Base-by-base conservation (phyloP, 1,284 basidiomycete genomes). In the Sporisorium exsertum region DNA sequence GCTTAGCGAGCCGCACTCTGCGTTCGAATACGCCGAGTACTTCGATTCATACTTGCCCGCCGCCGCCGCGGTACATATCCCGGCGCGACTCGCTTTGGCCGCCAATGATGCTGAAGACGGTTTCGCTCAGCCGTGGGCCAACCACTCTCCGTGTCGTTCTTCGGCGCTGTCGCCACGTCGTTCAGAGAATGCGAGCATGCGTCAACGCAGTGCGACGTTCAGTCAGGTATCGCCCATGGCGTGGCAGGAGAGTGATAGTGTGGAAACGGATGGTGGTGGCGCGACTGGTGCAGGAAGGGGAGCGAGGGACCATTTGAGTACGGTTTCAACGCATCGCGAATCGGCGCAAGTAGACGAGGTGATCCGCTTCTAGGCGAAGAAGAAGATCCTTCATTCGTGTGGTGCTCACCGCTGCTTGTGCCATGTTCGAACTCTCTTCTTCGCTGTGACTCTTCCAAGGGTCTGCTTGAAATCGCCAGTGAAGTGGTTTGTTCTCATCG, bases 11-110 rank as follows among this genome's bases (percentile, higher is more conserved):
- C 45, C 63, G 0, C 63, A 72, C 24, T 52, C 59, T 2, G 69
- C 69, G 1, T 72, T 72, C 40, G 69, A 72, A n/a, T 66, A 72
- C 43, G 56, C 59, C 22, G 68, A 65, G n/a, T 65, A 50, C 51
- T 65, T 58, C 45, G 63, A 58, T 1, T 45, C 43, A 35, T 65
- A 63, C 16, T 15, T 58, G 18, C 45, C 58, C 15, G 46, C 16
- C 4, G n/a, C 35, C 4, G 13, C 35, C 15, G 8, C 35, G 6
- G 27, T 9, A 2, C 45, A 50, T 15, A 35, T 33, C 10, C 55
- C 67, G 7, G 24, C 29, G 4, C 52, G 20, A 6, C 27, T 47
- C 0, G 55, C 40, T 13, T 18, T 43, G 3, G 12, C 42, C 0
- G 15, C 33, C 5, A 58, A 61, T 6, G 58, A 47, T 18, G 27